These are phyloP conservation scores for Candida dubliniensis DNA, from an alignment of 1,139 yeast genomes.

Conservation along the genomic window DNA sequence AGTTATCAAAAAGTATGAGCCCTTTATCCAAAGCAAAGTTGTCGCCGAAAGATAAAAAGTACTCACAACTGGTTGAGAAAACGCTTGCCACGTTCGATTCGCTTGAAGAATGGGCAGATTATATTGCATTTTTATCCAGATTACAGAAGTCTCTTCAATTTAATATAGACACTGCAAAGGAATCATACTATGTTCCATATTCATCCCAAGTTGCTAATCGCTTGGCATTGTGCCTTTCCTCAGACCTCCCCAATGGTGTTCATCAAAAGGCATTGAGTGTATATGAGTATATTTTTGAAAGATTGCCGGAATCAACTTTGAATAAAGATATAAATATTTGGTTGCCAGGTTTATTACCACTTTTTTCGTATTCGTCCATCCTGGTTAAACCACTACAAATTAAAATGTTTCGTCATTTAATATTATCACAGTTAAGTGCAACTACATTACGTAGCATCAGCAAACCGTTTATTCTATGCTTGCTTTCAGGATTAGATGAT, in stretches of 20 bases:
- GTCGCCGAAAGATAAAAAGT: conserved; percentile 66
- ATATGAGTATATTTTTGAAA: conserved; percentile 66
- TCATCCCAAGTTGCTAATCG: conserved; percentile 46
- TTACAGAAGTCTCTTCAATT: conserved; percentile 65
- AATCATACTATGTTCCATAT: conserved; percentile 43
- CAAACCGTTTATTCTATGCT: conserved; percentile 69
- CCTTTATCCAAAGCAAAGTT: conserved; percentile 5
- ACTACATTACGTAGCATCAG: conserved; percentile 52
- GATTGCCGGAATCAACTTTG: conserved; percentile 52
- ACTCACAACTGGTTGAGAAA: conserved; percentile 64
- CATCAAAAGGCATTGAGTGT: conserved; percentile 85
- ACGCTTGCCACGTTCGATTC: conserved; percentile 77
- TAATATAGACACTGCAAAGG: conserved; percentile 39
- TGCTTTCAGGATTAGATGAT: conserved; percentile 88
- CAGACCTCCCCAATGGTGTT: conserved; percentile 88
- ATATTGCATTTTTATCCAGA: conserved; percentile 81
- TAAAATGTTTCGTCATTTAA: conserved; percentile 53
- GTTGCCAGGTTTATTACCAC: conserved; percentile 88
- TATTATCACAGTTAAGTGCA: conserved; percentile 52
- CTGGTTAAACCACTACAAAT: conserved; percentile 79
- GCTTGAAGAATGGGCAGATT: conserved; percentile 99
- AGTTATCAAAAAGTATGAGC: not conserved
- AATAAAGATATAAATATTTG: conserved; percentile 61
- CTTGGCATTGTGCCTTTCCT: conserved; percentile 67
- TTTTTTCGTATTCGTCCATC: conserved; percentile 84